Evolutionary conservation across 208 protist species (phyloP), one percentile per base, ranked within the genome.

Genomic region (Leishmania tropica): DNA sequence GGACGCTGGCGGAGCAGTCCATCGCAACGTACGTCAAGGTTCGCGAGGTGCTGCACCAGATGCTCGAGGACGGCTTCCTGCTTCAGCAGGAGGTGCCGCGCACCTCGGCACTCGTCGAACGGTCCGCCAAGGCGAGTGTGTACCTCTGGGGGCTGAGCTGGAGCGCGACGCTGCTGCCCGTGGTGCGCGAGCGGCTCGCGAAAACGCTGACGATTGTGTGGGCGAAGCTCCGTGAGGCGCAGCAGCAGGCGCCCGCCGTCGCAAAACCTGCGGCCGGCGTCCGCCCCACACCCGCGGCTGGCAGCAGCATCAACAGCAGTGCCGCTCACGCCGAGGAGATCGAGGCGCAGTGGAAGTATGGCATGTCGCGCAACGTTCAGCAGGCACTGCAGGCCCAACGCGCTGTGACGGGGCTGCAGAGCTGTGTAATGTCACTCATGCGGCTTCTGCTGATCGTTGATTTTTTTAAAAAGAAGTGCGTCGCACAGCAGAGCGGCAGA

Each of bases 21-120:
- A 87, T 97, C n/a, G 85, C 88, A 3, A 94, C 94, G 51, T 90
- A 92, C 54, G 78, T 83, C 17, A 79, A 88, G 24, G 92, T 88
- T 11, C 91, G 92, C 24, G 88, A 95, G 67, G 85, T 90, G 64
- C 80, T 97, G 70, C 90, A 94, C 81, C 91, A 85, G 24, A 93
- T 97, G 89, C 84, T 95, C 83, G 79, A 87, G 17, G 94, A 97
- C 72, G 94, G 94, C 58, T 89, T 90, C 65, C 83, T 95, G 4
- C 76, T 75, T 13, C 90, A 94, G 84, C 92, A 94, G 75, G 94
- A 95, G 83, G 85, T 96, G 42, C 90, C 92, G 17, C 86, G 90
- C 53, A 87, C 64, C 35, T 85, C 84, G 5, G 78, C 80, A 0
- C 35, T 91, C 71, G 88, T 77, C 13, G 94, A 97, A 53, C 83